Evolutionary conservation across 768 basidiomycete genomes (phyloP).

Genomic region (Leccinum boreale): DNA sequence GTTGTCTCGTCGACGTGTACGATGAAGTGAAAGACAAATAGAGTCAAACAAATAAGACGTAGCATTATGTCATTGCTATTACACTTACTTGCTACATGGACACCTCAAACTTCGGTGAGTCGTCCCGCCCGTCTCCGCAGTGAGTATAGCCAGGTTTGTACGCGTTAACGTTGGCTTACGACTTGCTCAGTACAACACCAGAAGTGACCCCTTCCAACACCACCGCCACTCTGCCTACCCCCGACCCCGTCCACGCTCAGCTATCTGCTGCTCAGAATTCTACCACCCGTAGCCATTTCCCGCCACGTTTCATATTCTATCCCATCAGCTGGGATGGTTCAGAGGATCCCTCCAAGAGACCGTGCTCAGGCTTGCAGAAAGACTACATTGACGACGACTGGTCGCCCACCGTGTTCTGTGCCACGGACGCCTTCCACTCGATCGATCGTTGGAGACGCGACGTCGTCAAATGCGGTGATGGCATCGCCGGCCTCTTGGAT

Average conservation of each 20-base stretch:
- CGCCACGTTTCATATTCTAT: constrained; percentile 26
- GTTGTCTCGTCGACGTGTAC: constrained; percentile 27
- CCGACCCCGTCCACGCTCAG: constrained; percentile 17
- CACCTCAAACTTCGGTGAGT: background rate
- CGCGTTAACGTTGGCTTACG: background rate
- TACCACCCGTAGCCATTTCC: constrained; percentile 9
- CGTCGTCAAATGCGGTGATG: constrained; percentile 7
- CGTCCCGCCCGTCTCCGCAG: background rate
- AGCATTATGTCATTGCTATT: background rate
- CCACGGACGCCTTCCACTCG: constrained; percentile 19
- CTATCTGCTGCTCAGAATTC: background rate
- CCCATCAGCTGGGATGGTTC: constrained; percentile 25
- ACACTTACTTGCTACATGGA: background rate
- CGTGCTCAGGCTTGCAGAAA: background rate
- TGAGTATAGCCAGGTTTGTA: background rate
- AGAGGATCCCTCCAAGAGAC: constrained; percentile 9
- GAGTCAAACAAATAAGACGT: constrained; percentile 12
- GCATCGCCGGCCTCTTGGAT: constrained; percentile 11
- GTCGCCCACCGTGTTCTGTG: constrained; percentile 17
- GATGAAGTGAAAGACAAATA: constrained; percentile 15
- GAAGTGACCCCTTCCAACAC: constrained; percentile 19
- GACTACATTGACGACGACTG: constrained; percentile 32
- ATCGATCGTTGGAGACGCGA: constrained; percentile 24
- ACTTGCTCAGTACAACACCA: background rate
- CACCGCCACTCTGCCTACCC: constrained; percentile 30